Evolutionary conservation across 345 rosid species (phyloP), one percentile per base, ranked within the genome.

Genomic region (Sonneratia caseolaris): DNA sequence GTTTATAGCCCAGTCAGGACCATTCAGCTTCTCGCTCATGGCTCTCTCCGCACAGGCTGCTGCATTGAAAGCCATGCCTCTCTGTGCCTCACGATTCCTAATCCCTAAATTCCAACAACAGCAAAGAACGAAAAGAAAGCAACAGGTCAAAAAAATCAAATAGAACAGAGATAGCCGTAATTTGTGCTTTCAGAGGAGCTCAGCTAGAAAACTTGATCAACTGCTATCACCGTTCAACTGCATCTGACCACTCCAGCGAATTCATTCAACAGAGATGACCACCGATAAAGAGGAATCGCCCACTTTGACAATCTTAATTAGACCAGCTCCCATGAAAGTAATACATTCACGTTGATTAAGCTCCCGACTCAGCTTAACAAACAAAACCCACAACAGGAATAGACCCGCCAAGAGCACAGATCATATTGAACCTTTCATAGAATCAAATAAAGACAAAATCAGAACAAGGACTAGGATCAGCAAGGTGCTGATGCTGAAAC

Each of bases 1-100:
- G 84, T 88, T 95, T 73, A 95, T 75, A 68, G 99, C 97, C 99
- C 99, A 95, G 74, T 95, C 99, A 1, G 99, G 99, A 75, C 93
- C 93, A 70, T 84, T 78, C 82, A 95, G 73, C 84, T 80, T 84
- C 79, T 95, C 99, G 74, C 85, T 92, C 0, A 97, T 95, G 9
- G 98, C 98, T 79, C 99, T 90, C 86, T 95, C 99, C 27, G 97
- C 99, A 74, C 88, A 89, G 22, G 94, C 82, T 38, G 92, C 85
- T 16, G 86, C 97, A 74, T 73, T 86, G 77, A 77, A 83, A 24
- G 93, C 89, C 98, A 94, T 94, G 14, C 3, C 43, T 37, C 36
- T 66, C 73, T 49, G 59, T 32, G 11, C 65, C 32, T 70, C 2
- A 42, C 3, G 55, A 22, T 37, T 11, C 66, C 64, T 37, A 35